Evolutionary conservation across 2,329 filamentous ascomycete species (phyloP), one percentile per base, ranked within the genome.

Genomic region (Penicillium sp.): DNA sequence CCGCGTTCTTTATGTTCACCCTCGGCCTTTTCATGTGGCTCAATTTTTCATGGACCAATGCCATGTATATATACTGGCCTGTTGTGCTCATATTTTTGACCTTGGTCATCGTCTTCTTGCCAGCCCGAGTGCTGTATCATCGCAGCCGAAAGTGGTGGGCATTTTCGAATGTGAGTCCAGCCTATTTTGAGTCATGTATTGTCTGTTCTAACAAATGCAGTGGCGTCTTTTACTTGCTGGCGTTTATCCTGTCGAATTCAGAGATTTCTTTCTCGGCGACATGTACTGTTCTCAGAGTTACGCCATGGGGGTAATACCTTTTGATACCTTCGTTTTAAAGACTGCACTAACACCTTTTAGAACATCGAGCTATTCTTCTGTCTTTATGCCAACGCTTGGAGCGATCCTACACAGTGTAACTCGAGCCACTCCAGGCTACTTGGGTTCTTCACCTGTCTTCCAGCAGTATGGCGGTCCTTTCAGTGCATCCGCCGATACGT

Each of bases 221-320:
- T 95, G 89, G 84, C 89, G 94, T 57, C 80, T 97, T 18, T 77
- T 95, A 51, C 82, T 93, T 47, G 90, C 93, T 14, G 92, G 92
- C 4, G 72, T 96, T 20, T 97, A 95, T 67, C 91, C 91, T 1
- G 94, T 99, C 48, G 93, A 97, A 71, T 99, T 97, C 72, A 85
- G 92, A 55, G 94, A 99, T 74, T 97, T 99, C 76, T 97, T 97
- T 74, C 82, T 97, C 0, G 94, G 94, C 50, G 94, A 99, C 71
- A 97, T 97, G 81, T 96, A 96, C 73, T 97, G 93, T 74, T 97
- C 94, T 2, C 80, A 96, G 53, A 96, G 92, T 6, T 99, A 99
- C 73, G 84, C 88, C 15, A 90, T 90, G 74, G 88, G 90, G 57
- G 90, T 93, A 81, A 78, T 89, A 66, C 2, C 14, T 41, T 27